These are phyloP conservation scores for Jackrogersella multiformis DNA, from an alignment of 495 filamentous ascomycete species.

Conservation along the genomic window DNA sequence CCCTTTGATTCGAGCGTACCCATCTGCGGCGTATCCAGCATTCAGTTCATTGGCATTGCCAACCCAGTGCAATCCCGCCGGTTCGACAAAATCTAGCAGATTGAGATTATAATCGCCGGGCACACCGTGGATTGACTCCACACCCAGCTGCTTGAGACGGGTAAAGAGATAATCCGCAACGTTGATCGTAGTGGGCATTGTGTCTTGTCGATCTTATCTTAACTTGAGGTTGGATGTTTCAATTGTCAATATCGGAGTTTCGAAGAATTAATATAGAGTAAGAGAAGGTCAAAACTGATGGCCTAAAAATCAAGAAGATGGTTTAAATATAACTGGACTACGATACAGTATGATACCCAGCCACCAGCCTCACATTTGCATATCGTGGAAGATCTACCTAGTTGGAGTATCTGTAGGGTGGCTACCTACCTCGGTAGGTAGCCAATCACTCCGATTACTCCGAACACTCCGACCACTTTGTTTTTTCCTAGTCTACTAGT, in stretches of 20 bases:
- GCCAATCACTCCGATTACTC: neutral
- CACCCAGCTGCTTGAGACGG: neutral
- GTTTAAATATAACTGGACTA: no score
- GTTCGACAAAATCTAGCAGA: neutral
- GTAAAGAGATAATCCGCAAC: neutral
- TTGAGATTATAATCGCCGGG: neutral
- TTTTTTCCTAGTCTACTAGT: neutral
- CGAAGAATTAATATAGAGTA: neutral
- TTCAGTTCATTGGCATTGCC: neutral
- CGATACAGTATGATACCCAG: neutral
- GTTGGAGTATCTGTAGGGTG: no score
- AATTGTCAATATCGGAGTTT: no score
- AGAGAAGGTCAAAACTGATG: neutral
- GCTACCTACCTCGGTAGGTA: neutral
- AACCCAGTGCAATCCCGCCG: neutral
- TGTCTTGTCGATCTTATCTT: neutral
- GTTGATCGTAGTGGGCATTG: neutral
- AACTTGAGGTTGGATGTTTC: no score
- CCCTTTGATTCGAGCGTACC: conserved; percentile 3
- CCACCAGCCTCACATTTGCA: neutral
- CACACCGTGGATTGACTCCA: neutral
- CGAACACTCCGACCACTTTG: neutral
- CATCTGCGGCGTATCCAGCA: neutral
- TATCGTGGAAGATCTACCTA: no score
- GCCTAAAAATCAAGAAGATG: neutral